A percentile compares a stretch with the other conserved stretches of the same genome.
Evolutionary conservation across 371 early-diverging fungal species (phyloP).

Genomic region (Rhizopus microsporus): DNA sequence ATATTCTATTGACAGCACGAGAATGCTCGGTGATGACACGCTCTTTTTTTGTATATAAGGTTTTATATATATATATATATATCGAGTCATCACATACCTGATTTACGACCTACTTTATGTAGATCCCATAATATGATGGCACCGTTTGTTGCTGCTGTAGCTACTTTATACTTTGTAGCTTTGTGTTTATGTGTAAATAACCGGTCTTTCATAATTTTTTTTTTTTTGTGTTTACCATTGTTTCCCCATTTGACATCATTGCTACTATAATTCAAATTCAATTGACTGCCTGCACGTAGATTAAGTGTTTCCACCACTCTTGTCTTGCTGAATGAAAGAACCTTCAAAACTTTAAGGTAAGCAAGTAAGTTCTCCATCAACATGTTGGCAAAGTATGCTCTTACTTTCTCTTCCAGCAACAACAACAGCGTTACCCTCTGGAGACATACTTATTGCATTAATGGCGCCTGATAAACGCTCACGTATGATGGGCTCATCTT

Average conservation of each 20-base stretch:
- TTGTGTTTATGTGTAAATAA: constrained; percentile 3
- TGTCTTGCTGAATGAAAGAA: constrained; percentile 57
- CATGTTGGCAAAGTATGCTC: background rate
- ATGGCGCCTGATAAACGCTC: constrained; percentile 55
- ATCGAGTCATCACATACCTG: constrained; percentile 26
- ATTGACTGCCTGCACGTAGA: constrained; percentile 66
- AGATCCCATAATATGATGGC: constrained; percentile 78
- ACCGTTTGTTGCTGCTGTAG: constrained; percentile 79
- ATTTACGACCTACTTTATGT: constrained; percentile 48
- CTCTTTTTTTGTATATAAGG: constrained; percentile 37
- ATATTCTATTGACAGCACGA: constrained; percentile 79
- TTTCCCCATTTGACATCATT: constrained; percentile 89
- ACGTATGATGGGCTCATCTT: constrained; percentile 6
- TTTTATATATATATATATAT: background rate
- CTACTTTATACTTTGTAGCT: constrained; percentile 63
- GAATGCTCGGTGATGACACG: constrained; percentile 76
- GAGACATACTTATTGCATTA: constrained; percentile 65
- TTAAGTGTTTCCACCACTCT: constrained; percentile 67
- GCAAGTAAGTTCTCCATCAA: background rate
- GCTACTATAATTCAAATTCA: constrained; percentile 64
- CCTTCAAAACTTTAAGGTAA: constrained; percentile 61
- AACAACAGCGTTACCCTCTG: constrained; percentile 64
- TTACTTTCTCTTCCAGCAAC: constrained; percentile 79
- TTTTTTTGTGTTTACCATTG: constrained; percentile 40
- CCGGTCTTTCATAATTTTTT: background rate